Evolutionary conservation across 1,139 yeast species (phyloP), one percentile per base, ranked within the genome.

Genomic region (Zhuliangozyma parablackwelliae): DNA sequence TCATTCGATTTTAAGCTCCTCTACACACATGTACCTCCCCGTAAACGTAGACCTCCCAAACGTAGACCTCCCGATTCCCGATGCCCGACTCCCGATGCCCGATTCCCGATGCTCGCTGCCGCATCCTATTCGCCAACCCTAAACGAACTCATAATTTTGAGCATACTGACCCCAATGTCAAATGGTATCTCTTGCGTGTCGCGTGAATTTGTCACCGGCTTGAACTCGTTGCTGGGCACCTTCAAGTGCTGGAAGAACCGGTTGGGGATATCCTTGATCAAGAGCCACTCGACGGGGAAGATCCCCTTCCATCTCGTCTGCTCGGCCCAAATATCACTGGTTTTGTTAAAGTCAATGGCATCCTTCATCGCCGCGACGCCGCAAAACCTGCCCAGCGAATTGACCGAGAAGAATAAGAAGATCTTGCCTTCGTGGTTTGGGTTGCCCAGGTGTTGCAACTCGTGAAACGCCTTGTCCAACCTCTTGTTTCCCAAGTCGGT

Each of bases 281-380:
- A 49, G 10, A 72, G 48, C 83, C 84, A 79, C 36, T 69, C 67
- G 2, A 79, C 70, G 11, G 70, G 63, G 46, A 78, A 79, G 0
- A 71, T 59, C 0, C 78, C 77, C 31, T 68, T 75, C 74, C 78
- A 77, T 38, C 71, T 66, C 6, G 64, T 53, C 29, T 61, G 57
- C 44, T 73, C 78, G 2, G 56, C 53, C 82, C 82, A 78, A 26
- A 75, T 61, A 40, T 67, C 63, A 27, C 70, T 62, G 23, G 65
- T 57, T 26, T 44, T 49, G 3, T 59, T 49, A 44, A 62, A 66
- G 40, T 64, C 68, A 20, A 76, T 50, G 25, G 55, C 53, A 8
- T 65, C 57, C 6, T 53, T 57, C 82, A 79, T 77, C 48, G 72
- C 75, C 2, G 81, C 80, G n/a, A 78, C 65, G 0, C 83, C 85